Base-by-base conservation (phyloP, 2,329 filamentous ascomycete genomes). In the Sporothrix luriei region DNA sequence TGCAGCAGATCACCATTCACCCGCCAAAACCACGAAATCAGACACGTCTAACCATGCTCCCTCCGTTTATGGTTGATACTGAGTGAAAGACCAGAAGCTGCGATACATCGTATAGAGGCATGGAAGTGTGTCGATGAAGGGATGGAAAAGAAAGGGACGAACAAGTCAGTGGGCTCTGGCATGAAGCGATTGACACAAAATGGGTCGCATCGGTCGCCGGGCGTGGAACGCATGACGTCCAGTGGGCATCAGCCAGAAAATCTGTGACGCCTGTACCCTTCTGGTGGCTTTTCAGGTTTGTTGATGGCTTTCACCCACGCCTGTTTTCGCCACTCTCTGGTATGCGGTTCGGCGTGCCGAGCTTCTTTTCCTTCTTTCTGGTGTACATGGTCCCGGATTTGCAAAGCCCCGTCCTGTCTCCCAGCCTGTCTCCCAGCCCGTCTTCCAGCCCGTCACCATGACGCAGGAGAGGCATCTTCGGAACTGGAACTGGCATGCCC, bases 241-340 rank as follows among this genome's bases (percentile, higher is more conserved):
- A 38, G 38, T 4, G 49, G 3, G 43, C n/a, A 29, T 68, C 52
- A 59, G 66, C 66, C 66, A 68, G 24, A 59, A 49, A 48, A 21
- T 33, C 62, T 29, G 14, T 29, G 59, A 6, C 59, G 24, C 38
- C 43, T 33, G 33, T 7, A 7, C 9, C 33, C 33, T 33, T 33
- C 33, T 9, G 1, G 1, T 33, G 33, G 33, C 21, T 11, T 10
- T 19, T 64, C 9, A 24, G 33, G 33, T 4, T 6, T 21, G n/a
- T 6, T 21, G 9, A n/a, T 26, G 4, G 4, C 6, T 21, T 40
- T 59, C 48, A 68, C n/a, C 51, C 52, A 21, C 52, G 21, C 51
- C 66, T 33, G 21, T 48, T 9, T 48, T 26, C 26, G 9, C 2
- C 6, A 10, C 16, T 14, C 7, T 49, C 2, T 38, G 66, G 66